Base-by-base conservation (phyloP, 305 asterid species). In the Nicotiana rustica region DNA sequence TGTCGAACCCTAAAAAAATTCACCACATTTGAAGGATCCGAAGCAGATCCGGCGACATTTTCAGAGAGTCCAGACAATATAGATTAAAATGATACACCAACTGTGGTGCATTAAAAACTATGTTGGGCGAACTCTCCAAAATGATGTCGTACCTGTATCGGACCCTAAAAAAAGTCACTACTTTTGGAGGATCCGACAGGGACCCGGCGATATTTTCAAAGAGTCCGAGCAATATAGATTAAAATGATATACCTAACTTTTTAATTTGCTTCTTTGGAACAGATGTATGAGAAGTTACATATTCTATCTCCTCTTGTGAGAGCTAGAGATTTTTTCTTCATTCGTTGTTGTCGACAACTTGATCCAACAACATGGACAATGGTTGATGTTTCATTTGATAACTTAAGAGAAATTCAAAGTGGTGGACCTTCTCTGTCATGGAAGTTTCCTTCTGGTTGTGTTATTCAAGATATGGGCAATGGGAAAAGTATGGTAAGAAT, bases 391-490 rank as follows among this genome's bases (percentile, higher is more conserved):
- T 95, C 96, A 14, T 86, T 87, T 77, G 91, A 92, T 69, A 81
- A 83, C 68, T 62, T 89, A 52, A 90, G 85, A 77, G 90, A 83
- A 81, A 62, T 82, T 56, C 87, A 85, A 67, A 90, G 87, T 80
- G 86, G 85, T 78, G 83, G 81, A 78, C 85, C 92, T 29, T 82
- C 88, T 65, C 85, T 73, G 44, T 82, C 90, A 1, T 89, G 96
- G 97, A 93, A 84, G 87, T 86, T 91, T 78, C 96, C 98, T 29
- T 95, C 97, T 0, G 97, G 98, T 13, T 91, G 97, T 78, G 61
- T 90, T 76, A 88, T 93, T 86, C 88, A 93, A 88, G 93, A 91
- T 77, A 65, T 88, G 67, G 57, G 90, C 25, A 84, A 91, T 68
- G 95, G 95, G 31, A 91, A 87, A 82, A 89, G 96, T 79, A 84